Evolutionary conservation across 768 basidiomycete genomes (phyloP), one percentile per base, ranked within the genome.

Genomic region (Leccinum subgranulosum): DNA sequence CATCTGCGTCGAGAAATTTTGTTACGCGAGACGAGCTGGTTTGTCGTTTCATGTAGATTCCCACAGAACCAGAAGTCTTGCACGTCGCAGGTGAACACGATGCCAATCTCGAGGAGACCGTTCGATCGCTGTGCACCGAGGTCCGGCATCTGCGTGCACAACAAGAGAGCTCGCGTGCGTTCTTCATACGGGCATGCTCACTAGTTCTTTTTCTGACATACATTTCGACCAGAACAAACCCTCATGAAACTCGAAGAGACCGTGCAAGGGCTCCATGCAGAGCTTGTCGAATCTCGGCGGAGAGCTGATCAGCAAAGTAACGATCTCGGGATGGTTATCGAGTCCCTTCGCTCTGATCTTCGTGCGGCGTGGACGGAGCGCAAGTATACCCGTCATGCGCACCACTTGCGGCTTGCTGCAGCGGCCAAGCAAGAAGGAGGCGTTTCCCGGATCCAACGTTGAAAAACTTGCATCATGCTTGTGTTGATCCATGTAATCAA

Each of bases 131-230:
- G 17, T 17, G 47, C 19, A 11, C 29, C 7, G 34, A 62, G 9
- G 15, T 58, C n/a, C 34, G 21, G 8, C 11, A 33, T 14, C 60
- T 62, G 53, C 51, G 46, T 28, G 55, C 36, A 7, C 28, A 41
- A 17, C 56, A 54, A 4, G 55, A 54, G 46, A 41, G 23, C 10
- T 54, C 61, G 12, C 27, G 61, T 62, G 10, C 36, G 61, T 63
- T 47, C 14, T 4, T 46, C 39, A 41, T 41, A 41, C 39, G 0
- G 2, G 2, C 6, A 29, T 1, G 8, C 23, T 27, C 6, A 1
- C 12, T 8, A 4, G 6, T 1, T 2, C 1, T 19, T 29, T 23
- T 23, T 23, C 23, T 23, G 23, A 23, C 23, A 3, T 19, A 19
- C 23, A 4, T 29, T n/a, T 39, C 15, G 25, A 41, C 23, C 6